Conservation (phyloP, 306 rosid species). For the Trifolium dubium region DNA sequence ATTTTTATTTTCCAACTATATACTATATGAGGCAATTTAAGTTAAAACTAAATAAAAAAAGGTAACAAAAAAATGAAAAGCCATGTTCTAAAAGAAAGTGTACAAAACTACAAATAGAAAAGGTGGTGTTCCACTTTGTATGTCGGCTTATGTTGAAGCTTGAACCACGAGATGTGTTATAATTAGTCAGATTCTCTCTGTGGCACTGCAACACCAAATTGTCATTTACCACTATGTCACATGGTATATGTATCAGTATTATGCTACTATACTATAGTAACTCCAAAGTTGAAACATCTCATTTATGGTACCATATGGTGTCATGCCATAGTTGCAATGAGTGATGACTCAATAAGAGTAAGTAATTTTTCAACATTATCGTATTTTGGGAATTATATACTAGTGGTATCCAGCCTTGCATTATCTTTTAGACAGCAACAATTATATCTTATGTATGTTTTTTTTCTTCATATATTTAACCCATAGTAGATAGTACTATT, state of each 20-base stretch:
- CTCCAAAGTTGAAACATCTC: slow-evolving; percentile 27
- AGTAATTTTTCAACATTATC: background rate
- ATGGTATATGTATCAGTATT: slow-evolving; percentile 1
- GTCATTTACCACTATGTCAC: slow-evolving; percentile 45
- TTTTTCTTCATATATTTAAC: too few relatives aligned
- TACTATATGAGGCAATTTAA: background rate
- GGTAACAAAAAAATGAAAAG: background rate
- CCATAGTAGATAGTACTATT: too few relatives aligned
- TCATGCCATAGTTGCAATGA: background rate
- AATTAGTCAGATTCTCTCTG: slow-evolving; percentile 18
- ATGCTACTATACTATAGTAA: background rate
- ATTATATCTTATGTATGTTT: too few relatives aligned
- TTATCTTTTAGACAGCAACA: background rate
- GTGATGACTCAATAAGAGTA: background rate
- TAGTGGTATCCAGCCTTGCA: background rate
- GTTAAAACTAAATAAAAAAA: background rate
- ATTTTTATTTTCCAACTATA: background rate
- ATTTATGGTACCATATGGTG: slow-evolving; percentile 29
- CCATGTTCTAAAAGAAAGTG: slow-evolving; percentile 22
- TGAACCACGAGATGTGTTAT: slow-evolving; percentile 35
- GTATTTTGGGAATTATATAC: background rate
- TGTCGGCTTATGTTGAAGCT: slow-evolving; percentile 43
- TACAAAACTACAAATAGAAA: background rate
- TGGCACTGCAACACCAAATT: slow-evolving; percentile 25
- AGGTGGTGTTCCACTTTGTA: slow-evolving; percentile 27